A percentile compares a stretch with the other conserved stretches of the same genome.
These are phyloP conservation scores for Carex parvula DNA, from an alignment of 176 grass and related monocot genomes.

Conservation along the genomic window DNA sequence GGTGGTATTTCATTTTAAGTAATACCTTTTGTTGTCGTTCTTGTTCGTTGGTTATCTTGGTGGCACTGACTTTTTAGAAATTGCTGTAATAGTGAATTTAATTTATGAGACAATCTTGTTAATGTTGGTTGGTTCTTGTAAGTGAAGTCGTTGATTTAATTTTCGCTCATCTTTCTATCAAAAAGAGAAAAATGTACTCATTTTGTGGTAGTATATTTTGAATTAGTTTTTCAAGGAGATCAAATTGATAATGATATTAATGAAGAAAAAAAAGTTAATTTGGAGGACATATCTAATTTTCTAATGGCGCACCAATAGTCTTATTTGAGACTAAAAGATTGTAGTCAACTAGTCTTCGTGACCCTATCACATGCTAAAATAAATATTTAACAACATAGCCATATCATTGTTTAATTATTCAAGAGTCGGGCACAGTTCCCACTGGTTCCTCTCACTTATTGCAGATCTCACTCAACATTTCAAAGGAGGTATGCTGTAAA, in stretches of 20 bases:
- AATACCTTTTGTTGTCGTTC: slow-evolving; percentile 33
- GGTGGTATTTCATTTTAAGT: slow-evolving; percentile 45
- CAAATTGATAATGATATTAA: background rate
- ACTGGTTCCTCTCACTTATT: background rate
- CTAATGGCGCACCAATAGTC: background rate
- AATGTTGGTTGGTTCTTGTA: slow-evolving; percentile 28
- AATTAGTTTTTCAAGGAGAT: background rate
- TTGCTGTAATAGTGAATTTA: slow-evolving; percentile 50
- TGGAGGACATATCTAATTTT: background rate
- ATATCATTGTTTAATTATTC: slow-evolving; percentile 2
- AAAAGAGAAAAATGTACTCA: background rate
- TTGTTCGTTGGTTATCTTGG: slow-evolving; percentile 22
- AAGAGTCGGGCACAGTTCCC: background rate
- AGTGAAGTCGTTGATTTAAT: background rate
- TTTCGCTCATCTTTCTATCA: background rate
- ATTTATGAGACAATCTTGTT: slow-evolving; percentile 32
- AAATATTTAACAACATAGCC: too few species aligned
- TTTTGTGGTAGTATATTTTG: background rate
- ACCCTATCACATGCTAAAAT: too few species aligned
- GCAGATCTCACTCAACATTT: background rate
- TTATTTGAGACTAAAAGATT: background rate
- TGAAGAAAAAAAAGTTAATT: background rate
- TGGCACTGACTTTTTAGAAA: slow-evolving; percentile 19
- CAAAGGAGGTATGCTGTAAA: background rate
- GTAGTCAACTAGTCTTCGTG: too few species aligned